These are phyloP conservation scores for Aspergillus terreus DNA, from an alignment of 2,329 filamentous ascomycete genomes.

Conservation along the genomic window DNA sequence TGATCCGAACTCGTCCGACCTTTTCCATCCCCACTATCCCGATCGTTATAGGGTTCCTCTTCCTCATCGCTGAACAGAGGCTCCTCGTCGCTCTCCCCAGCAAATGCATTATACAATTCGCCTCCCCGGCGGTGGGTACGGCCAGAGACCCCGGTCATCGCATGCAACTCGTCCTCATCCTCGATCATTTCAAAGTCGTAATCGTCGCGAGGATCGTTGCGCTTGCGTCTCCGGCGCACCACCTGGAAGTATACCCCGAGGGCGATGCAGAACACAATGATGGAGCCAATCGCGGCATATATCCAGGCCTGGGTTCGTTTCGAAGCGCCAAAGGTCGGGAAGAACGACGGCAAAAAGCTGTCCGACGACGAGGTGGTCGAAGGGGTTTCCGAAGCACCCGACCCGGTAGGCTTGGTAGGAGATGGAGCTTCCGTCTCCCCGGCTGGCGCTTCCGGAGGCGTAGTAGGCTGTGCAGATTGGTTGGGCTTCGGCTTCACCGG, in stretches of 20 bases:
- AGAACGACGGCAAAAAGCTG: constrained; percentile 73
- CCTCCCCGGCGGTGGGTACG: constrained; percentile 63
- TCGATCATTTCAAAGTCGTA: constrained; percentile 95
- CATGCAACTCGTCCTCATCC: constrained; percentile 62
- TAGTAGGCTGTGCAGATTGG: constrained; percentile 22
- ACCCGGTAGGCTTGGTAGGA: constrained; percentile 26
- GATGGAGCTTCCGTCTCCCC: constrained; percentile 23
- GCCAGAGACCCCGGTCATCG: constrained; percentile 46
- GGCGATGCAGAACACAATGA: constrained; percentile 75
- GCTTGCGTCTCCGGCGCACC: constrained; percentile 71
- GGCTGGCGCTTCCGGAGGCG: constrained; percentile 16
- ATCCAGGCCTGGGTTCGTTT: constrained; percentile 92
- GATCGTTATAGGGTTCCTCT: constrained; percentile 34
- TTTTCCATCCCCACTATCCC: constrained; percentile 18
- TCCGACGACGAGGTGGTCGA: constrained; percentile 37
- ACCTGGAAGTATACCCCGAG: constrained; percentile 79
- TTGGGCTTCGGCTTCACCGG: constrained; percentile 60
- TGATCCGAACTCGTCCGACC: constrained; percentile 11
- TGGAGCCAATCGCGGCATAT: constrained; percentile 79
- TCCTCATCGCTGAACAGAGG: constrained; percentile 46
- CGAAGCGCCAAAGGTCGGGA: constrained; percentile 86
- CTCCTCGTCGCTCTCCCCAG: constrained; percentile 81
- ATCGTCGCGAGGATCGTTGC: constrained; percentile 70
- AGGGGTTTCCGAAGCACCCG: constrained; percentile 26
- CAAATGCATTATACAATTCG: constrained; percentile 96